Conservation (phyloP, 495 filamentous ascomycete genomes). For the Barbatosphaeria neglecta region DNA sequence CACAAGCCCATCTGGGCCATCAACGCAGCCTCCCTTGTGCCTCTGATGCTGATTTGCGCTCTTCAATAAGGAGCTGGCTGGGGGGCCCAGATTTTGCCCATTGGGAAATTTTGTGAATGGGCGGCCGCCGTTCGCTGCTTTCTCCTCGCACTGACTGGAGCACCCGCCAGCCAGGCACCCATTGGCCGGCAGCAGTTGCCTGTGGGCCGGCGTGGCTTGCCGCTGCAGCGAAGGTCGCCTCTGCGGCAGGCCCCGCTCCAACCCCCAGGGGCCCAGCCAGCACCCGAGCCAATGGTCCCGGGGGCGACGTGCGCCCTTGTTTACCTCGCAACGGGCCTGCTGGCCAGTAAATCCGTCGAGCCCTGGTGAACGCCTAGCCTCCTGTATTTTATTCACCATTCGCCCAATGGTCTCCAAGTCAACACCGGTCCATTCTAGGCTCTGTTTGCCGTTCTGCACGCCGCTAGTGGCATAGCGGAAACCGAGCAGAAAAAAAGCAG, state of each 20-base stretch:
- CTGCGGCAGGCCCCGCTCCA: background rate
- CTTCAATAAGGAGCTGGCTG: background rate
- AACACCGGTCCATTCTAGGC: background rate
- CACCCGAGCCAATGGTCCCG: constrained; percentile 6
- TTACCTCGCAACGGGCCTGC: constrained; percentile 7
- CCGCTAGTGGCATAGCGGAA: background rate
- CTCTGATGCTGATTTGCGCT: background rate
- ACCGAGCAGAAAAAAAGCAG: background rate
- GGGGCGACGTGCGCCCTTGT: constrained; percentile 3
- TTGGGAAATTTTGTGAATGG: background rate
- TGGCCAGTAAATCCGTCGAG: constrained; percentile 6
- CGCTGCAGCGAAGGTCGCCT: background rate
- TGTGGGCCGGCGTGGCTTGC: background rate
- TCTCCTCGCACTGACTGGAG: background rate
- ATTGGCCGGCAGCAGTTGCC: background rate
- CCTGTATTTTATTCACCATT: constrained; percentile 1
- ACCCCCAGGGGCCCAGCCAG: constrained; percentile 5
- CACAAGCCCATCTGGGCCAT: background rate
- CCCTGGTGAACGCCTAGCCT: background rate
- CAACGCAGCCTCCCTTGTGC: background rate
- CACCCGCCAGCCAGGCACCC: too few species aligned
- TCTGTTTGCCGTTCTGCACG: background rate
- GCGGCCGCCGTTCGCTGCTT: background rate
- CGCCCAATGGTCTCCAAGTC: constrained; percentile 1
- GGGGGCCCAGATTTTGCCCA: background rate